These are phyloP conservation scores for Colletotrichum sp. DNA, from an alignment of 2,329 filamentous ascomycete genomes.

Conservation along the genomic window DNA sequence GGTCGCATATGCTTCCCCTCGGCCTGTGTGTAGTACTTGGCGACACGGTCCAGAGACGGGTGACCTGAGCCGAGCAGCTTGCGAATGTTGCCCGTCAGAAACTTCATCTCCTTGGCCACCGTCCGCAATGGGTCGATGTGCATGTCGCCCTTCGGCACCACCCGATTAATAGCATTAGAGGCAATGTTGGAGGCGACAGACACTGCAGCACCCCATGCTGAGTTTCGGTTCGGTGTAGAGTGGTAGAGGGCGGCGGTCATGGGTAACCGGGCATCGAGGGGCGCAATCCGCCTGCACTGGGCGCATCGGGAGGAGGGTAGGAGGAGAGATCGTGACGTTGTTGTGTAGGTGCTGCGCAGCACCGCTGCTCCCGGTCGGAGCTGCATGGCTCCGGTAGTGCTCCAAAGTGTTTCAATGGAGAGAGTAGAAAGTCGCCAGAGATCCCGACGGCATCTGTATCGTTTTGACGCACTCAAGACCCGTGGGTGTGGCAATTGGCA, in stretches of 20 bases:
- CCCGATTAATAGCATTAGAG: slow-evolving; percentile 66
- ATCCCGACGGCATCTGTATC: not conserved
- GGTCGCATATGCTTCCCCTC: slow-evolving; percentile 97
- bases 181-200: slow-evolving; percentile 74
- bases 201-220: slow-evolving; percentile 79
- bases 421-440: not conserved
- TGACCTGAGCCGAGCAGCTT: slow-evolving; percentile 94
- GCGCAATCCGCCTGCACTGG: slow-evolving; percentile 37
- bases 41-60: slow-evolving; percentile 89
- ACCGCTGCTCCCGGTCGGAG: slow-evolving; percentile 57
- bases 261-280: slow-evolving; percentile 35
- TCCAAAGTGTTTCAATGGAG: slow-evolving; percentile 13
- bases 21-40: slow-evolving; percentile 97
- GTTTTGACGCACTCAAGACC: not conserved
- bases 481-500: slow-evolving; percentile 10
- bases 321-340: slow-evolving; percentile 19
- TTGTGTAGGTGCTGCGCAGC: slow-evolving; percentile 43
- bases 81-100: slow-evolving; percentile 89
- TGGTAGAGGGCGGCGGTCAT: slow-evolving; percentile 45
- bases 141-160: slow-evolving; percentile 65
- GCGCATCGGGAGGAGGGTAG: slow-evolving; percentile 29
- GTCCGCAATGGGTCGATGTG: slow-evolving; percentile 86
- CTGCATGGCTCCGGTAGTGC: slow-evolving; percentile 48
- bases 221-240: slow-evolving; percentile 50
- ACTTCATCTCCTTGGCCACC: slow-evolving; percentile 96